Evolutionary conservation across 257 asterid species (phyloP), one percentile per base, ranked within the genome.

Genomic region (Penstemon barbatus): DNA sequence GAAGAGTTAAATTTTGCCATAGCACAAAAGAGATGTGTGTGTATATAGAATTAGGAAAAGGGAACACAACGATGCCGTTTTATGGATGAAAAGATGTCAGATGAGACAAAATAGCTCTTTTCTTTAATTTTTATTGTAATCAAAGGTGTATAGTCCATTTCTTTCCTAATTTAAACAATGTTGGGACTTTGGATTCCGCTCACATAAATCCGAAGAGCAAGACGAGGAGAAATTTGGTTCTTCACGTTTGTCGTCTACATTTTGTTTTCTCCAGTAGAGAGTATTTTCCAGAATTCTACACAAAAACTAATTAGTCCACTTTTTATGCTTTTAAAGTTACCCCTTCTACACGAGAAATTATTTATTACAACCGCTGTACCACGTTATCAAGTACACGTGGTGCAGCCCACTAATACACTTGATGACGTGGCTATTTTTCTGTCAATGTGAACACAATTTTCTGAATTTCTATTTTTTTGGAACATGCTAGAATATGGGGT

Each of bases 1-100:
- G 72, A 70, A 64, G 79, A 70, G 46, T 39, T 37, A 8, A 80
- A 43, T 37, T 83, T 40, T 7, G 86, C 96, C 91, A 90, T 85
- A 8, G 58, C 57, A 41, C 69, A 62, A 61, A 50, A 68, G 25
- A 37, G 48, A n/a, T 10, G 40, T n/a, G 72, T 75, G 64, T n/a
- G 37, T n/a, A 10, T 9, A 53, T 46, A 56, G 57, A 13, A 33
- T 57, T 9, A 59, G 69, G 68, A 15, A 61, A 70, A 12, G 37
- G 63, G 64, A 11, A 45, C 33, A 41, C 68, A 9, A 7, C 42
- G 40, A 10, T 43, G 68, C 55, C 4, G 5, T 50, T 55, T 72
- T 64, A 70, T 57, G 63, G 69, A 70, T 41, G 72, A 60, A 57
- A 10, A 71, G 39, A 51, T 15, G 11, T 37, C 4, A n/a, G 0